Base-by-base conservation (phyloP, 441 rosid species). In the Raphanus hybrid region DNA sequence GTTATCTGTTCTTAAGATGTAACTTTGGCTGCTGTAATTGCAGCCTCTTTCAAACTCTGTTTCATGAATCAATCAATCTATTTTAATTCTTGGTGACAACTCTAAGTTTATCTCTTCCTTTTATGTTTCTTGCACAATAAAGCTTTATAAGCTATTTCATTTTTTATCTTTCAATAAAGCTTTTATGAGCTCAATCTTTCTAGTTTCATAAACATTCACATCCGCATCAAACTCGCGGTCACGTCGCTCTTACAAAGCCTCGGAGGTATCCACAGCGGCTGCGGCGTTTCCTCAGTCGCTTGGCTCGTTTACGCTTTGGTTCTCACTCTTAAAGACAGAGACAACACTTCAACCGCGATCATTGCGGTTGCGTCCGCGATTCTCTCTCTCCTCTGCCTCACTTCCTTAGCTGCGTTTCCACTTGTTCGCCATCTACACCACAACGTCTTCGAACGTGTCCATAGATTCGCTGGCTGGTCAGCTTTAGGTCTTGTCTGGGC, bases 361-460 rank as follows among this genome's bases (percentile, higher is more conserved):
- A 74, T 87, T 0, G 86, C 61, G 3, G 90, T 90, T 8, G 84
- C 92, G 0, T 82, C 83, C 3, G 5, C 84, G 2, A 88, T 88
- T 65, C 90, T 91, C 32, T 67, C 76, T 1, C 91, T 91, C 69
- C 87, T 90, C 66, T 85, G 59, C 67, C 20, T 93, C 16, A 84
- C 97, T 37, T 85, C 82, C 3, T 3, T 83, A 6, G 90, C 93
- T 0, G 92, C 97, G 2, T 92, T 91, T 35, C 97, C 93, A 5
- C 87, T 91, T 2, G 82, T 91, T 48, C 92, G 92, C 16, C 98
- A 93, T 74, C 77, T 93, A 39, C 97, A 91, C 71, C 97, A 93
- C 75, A 93, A 90, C 43, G 80, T 87, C 27, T 93, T 93, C 6
- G 93, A 93, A 74, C 78, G 97, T 37, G 69, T 77, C 68, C 98